Evolutionary conservation across 495 filamentous ascomycete species (phyloP), one percentile per base, ranked within the genome.

Genomic region (Viridothelium virens): DNA sequence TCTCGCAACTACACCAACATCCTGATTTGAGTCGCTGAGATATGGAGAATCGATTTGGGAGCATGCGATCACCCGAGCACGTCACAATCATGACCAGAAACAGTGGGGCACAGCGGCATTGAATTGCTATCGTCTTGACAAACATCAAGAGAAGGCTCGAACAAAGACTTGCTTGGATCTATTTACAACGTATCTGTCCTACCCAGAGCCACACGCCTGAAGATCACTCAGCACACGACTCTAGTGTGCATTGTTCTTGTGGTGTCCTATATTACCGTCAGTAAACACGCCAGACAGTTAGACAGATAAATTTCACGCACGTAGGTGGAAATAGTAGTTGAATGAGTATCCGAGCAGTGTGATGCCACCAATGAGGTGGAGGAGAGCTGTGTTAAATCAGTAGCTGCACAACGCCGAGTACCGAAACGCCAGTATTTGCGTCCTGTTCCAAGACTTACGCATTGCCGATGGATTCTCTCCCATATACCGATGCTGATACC

Each of bases 241-340:
- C 83, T 92, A 97, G 83, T 97, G 93, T 71, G 91, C 89, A 77
- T 97, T 91, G 87, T 97, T 96, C 89, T 97, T 97, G 89, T 96
- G 92, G 84, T 96, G 91, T 69, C 93, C 93, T 97, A 71, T 47
- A 62, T 34, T 67, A 38, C 41, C 63, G 70, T 81, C 69, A 80
- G 76, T 76, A 46, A n/a, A 11, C 10, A 46, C 44, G 9, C 4
- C 38, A n/a, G 34, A 56, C 48, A 34, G 12, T 16, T 2, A 11
- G 37, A 53, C 65, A 70, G 65, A 84, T 5, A 3, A 3, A 59
- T 7, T 9, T 33, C 53, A 59, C 91, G 76, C 87, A 98, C 94
- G 91, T 70, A 97, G 85, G 80, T 99, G 95, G 89, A 95, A 97
- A 84, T 98, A 97, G 87, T 98, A 98, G 79, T 94, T 89, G 81